These are phyloP conservation scores for Trichoderma simmonsii DNA, from an alignment of 2,329 filamentous ascomycete species.

Conservation along the genomic window DNA sequence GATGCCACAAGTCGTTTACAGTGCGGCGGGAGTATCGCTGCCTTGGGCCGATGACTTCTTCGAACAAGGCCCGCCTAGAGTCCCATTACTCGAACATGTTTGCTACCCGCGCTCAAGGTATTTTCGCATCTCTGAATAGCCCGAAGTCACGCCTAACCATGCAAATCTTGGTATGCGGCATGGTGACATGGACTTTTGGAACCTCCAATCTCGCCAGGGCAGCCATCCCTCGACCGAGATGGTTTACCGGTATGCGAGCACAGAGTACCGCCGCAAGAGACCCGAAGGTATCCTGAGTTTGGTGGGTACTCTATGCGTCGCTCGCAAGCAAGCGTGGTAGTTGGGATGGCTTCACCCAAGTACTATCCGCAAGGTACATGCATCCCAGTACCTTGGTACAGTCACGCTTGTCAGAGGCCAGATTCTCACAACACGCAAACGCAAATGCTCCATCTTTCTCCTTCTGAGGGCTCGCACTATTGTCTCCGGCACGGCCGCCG, in stretches of 20 bases:
- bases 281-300: not conserved
- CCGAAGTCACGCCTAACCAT: not conserved
- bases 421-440: not conserved
- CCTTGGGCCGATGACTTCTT: not conserved
- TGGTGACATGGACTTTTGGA: not conserved
- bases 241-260: slow-evolving; percentile 2
- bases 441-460: not conserved
- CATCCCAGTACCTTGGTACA: not conserved
- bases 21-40: not conserved
- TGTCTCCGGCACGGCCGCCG: slow-evolving; percentile 25
- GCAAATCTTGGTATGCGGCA: not conserved
- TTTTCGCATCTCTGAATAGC: not conserved
- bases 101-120: not conserved
- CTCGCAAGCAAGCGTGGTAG: not conserved
- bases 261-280: slow-evolving; percentile 7
- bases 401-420: not conserved
- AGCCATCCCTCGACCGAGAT: not conserved
- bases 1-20: not conserved
- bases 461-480: slow-evolving; percentile 20
- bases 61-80: not conserved
- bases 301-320: not conserved
- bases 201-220: not conserved
- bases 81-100: not conserved
- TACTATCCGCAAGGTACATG: not conserved
- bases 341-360: not conserved